Percentiles rank a stretch among this genome's conserved stretches.
phyloP scores from a whole-genome alignment of 148 eudicot genomes.

The Cornus kousa region DNA sequence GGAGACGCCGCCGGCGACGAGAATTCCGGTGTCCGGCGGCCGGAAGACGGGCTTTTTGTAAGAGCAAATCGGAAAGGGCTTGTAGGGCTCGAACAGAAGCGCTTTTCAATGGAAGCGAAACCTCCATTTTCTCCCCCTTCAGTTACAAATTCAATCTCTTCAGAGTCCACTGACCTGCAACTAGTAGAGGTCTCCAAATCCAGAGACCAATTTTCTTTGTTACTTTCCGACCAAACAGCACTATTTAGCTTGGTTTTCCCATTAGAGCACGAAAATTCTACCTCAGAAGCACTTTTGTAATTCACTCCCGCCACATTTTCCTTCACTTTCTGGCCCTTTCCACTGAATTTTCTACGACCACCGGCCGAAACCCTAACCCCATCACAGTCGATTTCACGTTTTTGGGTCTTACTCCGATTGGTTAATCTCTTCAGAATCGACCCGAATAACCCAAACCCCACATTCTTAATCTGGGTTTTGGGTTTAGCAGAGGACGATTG shows the following conservation, averaged over 20 bases:
- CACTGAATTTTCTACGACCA: not conserved
- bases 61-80: constrained; percentile 73
- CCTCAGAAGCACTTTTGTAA: not conserved
- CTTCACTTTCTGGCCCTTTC: constrained; percentile 10
- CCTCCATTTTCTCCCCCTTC: constrained; percentile 20
- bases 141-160: constrained; percentile 24
- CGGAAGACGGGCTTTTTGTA: constrained; percentile 40
- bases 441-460: constrained; percentile 49
- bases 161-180: constrained; percentile 30
- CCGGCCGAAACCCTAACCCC: not conserved
- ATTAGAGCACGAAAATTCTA: constrained; percentile 19
- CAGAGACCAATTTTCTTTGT: constrained; percentile 33
- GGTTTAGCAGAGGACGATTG: constrained; percentile 21
- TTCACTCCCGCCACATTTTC: constrained; percentile 10
- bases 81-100: constrained; percentile 50
- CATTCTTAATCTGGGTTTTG: constrained; percentile 28
- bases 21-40: constrained; percentile 43
- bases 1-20: constrained; percentile 65
- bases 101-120: constrained; percentile 22
- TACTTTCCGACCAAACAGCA: constrained; percentile 39
- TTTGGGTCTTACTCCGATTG: constrained; percentile 27
- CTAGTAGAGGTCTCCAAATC: constrained; percentile 56
- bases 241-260: constrained; percentile 42
- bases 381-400: not conserved
- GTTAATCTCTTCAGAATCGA: constrained; percentile 47